phyloP scores from a whole-genome alignment of 2,329 filamentous ascomycete species.

The Macrophomina pseudophaseolina region DNA sequence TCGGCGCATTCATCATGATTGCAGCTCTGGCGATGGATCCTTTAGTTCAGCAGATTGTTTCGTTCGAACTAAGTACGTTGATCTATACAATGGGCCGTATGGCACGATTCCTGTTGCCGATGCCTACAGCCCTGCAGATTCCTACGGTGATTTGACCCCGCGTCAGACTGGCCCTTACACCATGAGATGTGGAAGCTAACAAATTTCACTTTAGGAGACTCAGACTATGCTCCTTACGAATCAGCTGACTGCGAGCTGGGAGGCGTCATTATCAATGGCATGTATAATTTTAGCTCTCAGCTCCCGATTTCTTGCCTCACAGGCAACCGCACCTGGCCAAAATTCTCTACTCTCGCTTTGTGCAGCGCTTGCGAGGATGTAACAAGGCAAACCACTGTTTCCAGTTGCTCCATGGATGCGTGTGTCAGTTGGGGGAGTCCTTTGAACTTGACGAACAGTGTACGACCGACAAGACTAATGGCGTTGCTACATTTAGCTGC shows the following conservation, averaged over 20 bases:
- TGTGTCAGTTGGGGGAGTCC: background rate
- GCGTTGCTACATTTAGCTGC: background rate
- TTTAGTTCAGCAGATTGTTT: slow-evolving; percentile 28
- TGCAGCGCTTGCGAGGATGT: slow-evolving; percentile 29
- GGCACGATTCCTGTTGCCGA: background rate
- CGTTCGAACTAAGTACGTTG: slow-evolving; percentile 24
- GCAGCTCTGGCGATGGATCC: slow-evolving; percentile 24
- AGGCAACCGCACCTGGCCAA: slow-evolving; percentile 30
- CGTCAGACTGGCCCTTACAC: too few relatives aligned
- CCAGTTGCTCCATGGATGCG: background rate
- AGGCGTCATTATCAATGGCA: background rate
- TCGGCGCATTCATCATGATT: slow-evolving; percentile 24
- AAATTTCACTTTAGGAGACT: background rate
- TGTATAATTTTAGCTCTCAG: background rate
- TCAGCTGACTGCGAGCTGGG: background rate
- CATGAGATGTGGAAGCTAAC: too few relatives aligned
- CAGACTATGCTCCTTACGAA: background rate
- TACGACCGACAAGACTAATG: background rate
- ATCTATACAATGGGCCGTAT: background rate
- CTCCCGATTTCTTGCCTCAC: slow-evolving; percentile 14
- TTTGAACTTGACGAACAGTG: too few relatives aligned
- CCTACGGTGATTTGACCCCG: background rate
- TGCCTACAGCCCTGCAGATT: background rate
- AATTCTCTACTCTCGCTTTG: slow-evolving; percentile 24
- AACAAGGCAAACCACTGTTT: background rate